Conservation (phyloP, 2,329 filamentous ascomycete genomes). For the Drechslerella stenobrocha region DNA sequence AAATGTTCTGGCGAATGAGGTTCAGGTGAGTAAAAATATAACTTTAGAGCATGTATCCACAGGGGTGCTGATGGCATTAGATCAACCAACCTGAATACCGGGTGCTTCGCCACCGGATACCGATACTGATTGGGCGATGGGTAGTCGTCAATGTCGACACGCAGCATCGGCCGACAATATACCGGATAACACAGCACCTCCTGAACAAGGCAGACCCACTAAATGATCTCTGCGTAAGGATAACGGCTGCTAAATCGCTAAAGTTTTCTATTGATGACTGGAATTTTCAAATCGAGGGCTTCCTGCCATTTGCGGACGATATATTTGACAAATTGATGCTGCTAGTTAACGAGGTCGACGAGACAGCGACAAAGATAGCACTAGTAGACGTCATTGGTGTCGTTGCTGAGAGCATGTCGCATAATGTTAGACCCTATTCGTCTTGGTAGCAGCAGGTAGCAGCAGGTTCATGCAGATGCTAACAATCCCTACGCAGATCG, state of each 20-base stretch:
- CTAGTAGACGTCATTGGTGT: conserved; percentile 83
- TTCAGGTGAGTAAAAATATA: conserved; percentile 63
- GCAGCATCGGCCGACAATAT: conserved; percentile 72
- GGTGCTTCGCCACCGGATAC: conserved; percentile 81
- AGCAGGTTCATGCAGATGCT: not conserved
- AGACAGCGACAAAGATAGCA: conserved; percentile 86
- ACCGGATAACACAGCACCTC: conserved; percentile 85
- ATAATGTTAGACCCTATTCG: conserved; percentile 63
- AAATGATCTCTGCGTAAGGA: conserved; percentile 88
- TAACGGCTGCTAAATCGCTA: conserved; percentile 86
- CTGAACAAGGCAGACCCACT: conserved; percentile 73
- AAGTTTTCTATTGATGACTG: conserved; percentile 80
- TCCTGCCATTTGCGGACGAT: conserved; percentile 74
- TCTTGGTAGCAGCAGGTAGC: conserved; percentile 57
- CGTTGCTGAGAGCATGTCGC: conserved; percentile 78
- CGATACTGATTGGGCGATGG: conserved; percentile 89
- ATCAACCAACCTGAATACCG: conserved; percentile 69
- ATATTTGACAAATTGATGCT: conserved; percentile 73
- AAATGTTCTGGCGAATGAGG: conserved; percentile 75
- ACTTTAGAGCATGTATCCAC: no score
- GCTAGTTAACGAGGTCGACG: conserved; percentile 76
- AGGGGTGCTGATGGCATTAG: not conserved
- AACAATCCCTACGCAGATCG: conserved; percentile 53
- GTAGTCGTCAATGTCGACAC: conserved; percentile 74
- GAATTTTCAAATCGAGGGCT: conserved; percentile 73